Evolutionary conservation across 2,329 filamentous ascomycete genomes (phyloP).

Genomic region (Penicillium thymicola): DNA sequence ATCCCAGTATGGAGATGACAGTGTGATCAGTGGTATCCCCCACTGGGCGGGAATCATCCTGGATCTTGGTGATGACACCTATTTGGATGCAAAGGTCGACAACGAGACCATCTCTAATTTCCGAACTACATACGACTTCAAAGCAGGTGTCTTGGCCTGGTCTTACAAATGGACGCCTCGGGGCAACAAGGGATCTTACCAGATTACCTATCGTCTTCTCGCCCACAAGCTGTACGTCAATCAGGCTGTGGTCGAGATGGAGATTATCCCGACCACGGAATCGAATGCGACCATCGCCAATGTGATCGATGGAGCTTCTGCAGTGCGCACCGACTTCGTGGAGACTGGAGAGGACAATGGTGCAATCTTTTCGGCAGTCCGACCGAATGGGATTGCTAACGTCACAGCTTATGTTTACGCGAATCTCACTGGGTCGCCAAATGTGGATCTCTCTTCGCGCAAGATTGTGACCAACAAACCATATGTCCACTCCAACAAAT

Average conservation of each 20-base stretch:
- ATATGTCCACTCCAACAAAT: slow-evolving; percentile 56
- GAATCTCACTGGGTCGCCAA: slow-evolving; percentile 39
- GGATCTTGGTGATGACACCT: slow-evolving; percentile 51
- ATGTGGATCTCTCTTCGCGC: slow-evolving; percentile 44
- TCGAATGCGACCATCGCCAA: slow-evolving; percentile 61
- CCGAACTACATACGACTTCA: slow-evolving; percentile 59
- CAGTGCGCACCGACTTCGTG: slow-evolving; percentile 61
- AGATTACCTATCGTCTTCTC: slow-evolving; percentile 64
- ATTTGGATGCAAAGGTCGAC: slow-evolving; percentile 61
- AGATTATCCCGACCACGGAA: slow-evolving; percentile 54
- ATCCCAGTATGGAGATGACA: slow-evolving; percentile 66
- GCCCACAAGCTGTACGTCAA: slow-evolving; percentile 62
- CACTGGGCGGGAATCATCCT: slow-evolving; percentile 63
- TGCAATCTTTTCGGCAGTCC: slow-evolving; percentile 63
- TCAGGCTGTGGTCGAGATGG: slow-evolving; percentile 58
- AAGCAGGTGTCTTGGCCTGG: slow-evolving; percentile 62
- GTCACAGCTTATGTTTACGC: slow-evolving; percentile 61
- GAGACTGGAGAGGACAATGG: slow-evolving; percentile 55
- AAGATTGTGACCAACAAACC: slow-evolving; percentile 45
- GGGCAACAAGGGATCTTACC: slow-evolving; percentile 47
- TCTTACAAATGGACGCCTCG: slow-evolving; percentile 63
- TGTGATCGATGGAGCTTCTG: slow-evolving; percentile 64
- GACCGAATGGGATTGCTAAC: slow-evolving; percentile 59
- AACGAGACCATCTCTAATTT: slow-evolving; percentile 60
- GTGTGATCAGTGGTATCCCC: slow-evolving; percentile 67